phyloP scores from a whole-genome alignment of 352 stramenopile genomes.

The Phytophthora europaea region DNA sequence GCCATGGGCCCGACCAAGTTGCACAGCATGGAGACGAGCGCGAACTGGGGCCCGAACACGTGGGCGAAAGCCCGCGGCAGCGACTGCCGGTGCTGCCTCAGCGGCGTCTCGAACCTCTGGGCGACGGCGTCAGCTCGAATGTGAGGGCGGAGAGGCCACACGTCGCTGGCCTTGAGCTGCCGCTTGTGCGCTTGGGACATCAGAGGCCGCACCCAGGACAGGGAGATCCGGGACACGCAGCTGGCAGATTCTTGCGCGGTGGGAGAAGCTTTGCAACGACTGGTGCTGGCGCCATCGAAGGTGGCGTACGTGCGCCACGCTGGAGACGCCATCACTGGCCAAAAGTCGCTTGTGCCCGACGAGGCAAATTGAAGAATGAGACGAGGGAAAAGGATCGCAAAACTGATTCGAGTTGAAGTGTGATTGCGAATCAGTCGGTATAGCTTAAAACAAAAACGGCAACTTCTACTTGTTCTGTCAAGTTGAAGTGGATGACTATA shows the following conservation, averaged over 20 bases:
- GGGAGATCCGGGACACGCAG: conserved; percentile 43
- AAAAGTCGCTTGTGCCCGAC: background rate
- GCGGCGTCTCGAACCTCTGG: conserved; percentile 30
- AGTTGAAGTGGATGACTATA: background rate
- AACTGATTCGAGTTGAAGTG: conserved; percentile 20
- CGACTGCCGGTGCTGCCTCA: conserved; percentile 25
- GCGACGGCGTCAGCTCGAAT: conserved; percentile 33
- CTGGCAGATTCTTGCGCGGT: conserved; percentile 31
- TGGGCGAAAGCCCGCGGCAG: conserved; percentile 38
- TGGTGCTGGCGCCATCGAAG: conserved; percentile 4
- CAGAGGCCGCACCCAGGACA: conserved; percentile 59
- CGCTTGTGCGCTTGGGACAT: conserved; percentile 49
- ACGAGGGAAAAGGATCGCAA: background rate
- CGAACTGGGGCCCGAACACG: conserved; percentile 46
- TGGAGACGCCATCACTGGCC: background rate
- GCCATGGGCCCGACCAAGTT: conserved; percentile 55
- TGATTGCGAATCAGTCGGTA: conserved; percentile 11
- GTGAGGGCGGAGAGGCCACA: conserved; percentile 43
- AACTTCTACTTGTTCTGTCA: background rate
- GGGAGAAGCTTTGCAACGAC: background rate
- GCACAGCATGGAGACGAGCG: conserved; percentile 48
- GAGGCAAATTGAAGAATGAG: conserved; percentile 22
- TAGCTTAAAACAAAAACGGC: no score
- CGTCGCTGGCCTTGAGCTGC: conserved; percentile 50
- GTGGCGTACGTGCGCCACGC: conserved; percentile 23